Base-by-base conservation (phyloP, 805 yeast species). In the Candida awuae region DNA sequence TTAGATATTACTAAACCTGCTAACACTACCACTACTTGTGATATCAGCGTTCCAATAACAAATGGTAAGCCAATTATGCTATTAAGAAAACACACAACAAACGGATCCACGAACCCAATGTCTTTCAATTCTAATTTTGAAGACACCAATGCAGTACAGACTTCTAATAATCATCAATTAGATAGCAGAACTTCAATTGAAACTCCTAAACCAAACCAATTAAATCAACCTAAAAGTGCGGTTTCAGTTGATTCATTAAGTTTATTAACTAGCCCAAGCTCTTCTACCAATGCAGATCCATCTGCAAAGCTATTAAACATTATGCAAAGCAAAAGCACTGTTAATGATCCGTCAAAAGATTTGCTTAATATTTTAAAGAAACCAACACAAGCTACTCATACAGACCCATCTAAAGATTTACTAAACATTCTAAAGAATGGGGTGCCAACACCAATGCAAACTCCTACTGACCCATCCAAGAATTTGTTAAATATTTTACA, bases 1-100 rank as follows among this genome's bases (percentile, higher is more conserved):
- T 9, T 43, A 9, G 49, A 43, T 32, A 39, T 50, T 16, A 44
- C 50, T 13, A 29, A 35, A 30, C 50, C 49, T 14, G 50, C 53
- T 3, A 39, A 40, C 21, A 27, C 29, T 9, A 18, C 49, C 10
- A 38, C 47, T 8, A 17, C 16, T 13, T 29, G 39, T 16, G 43
- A 42, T 19, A 35, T 42, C 4, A 18, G 8, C 12, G 32, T 22
- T 9, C 28, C 44, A 9, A 30, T 27, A 6, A 8, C 35, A 10
- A 17, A 8, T 17, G 31, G 32, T 15, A 43, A 40, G 30, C 44
- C 44, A 15, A 13, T 47, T 12, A 26, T 31, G 4, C n/a, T 47
- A 26, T 30, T 47, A 25, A 46, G 35, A 17, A 40, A 39, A 18
- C 32, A 47, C 21, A 20, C 26, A 10, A 17, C 15, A n/a, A 22